Base-by-base conservation (phyloP, 169 alveolate species). In the Babesia gibsoni region DNA sequence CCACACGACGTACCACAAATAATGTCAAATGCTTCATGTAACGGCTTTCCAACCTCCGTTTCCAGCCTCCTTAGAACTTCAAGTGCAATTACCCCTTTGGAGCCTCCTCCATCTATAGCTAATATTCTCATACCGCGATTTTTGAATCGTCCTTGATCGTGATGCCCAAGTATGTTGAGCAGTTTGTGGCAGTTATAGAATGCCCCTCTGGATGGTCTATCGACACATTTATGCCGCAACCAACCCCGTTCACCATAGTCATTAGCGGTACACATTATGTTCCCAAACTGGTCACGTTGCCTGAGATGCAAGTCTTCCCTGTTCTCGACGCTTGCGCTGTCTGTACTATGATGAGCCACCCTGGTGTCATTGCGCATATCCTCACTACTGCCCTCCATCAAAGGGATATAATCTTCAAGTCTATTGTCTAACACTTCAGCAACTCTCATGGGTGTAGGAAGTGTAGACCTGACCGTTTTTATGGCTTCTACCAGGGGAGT, bases 1-100 rank as follows among this genome's bases (percentile, higher is more conserved):
- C 96, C 96, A 16, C 95, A 88, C 41, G 94, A 89, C 1, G 95
- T 92, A 12, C 95, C 96, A 58, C 95, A 89, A 35, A 92, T 82
- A 43, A 92, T 61, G 79, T 92, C 96, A 49, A 92, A 92, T 22
- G 61, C 74, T 49, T 87, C 94, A 53, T 90, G 85, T 32, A 89
- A 41, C 65, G 92, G 89, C 77, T 32, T 18, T 25, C 45, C 89
- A 42, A 48, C 36, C 63, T 42, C 66, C 33, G 50, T 77, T 72
- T 52, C 83, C 57, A 70, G 68, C 9, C 57, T 58, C 68, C 78
- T 80, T 57, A 92, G 54, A 20, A 92, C 77, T 63, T 91, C 95
- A 8, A 92, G 75, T 29, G 92, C 88, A 50, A 92, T 59, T 7
- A 92, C 90, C 6, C 95, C 96, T 65, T 92, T 73, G 3, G 90